These are phyloP conservation scores for Barnettozyma vustinii DNA, from an alignment of 805 yeast genomes.

Conservation along the genomic window DNA sequence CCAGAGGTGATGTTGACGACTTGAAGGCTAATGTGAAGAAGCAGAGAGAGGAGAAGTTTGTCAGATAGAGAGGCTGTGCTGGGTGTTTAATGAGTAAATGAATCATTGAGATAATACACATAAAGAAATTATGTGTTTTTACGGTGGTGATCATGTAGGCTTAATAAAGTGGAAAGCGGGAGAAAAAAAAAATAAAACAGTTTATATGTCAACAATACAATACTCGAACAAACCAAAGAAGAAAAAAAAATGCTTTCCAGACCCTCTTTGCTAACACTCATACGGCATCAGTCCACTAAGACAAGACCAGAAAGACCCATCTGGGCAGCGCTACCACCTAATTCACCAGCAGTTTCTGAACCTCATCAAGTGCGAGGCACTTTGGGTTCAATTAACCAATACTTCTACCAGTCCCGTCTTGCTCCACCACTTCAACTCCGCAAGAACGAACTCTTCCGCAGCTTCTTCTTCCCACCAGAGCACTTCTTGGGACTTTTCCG, in stretches of 20 bases:
- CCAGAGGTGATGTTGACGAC: slow-evolving; percentile 41
- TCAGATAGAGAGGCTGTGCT: slow-evolving; percentile 1
- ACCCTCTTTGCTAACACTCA: background rate
- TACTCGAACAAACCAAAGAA: background rate
- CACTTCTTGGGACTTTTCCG: slow-evolving; percentile 20
- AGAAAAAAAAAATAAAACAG: background rate
- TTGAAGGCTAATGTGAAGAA: slow-evolving; percentile 44
- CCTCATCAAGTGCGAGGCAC: slow-evolving; percentile 6
- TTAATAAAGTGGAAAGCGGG: no score
- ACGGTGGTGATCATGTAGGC: no score
- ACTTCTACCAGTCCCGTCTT: slow-evolving; percentile 4
- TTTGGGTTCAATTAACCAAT: slow-evolving; percentile 6
- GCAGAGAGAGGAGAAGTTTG: slow-evolving; percentile 38
- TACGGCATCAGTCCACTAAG: background rate
- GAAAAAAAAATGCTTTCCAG: background rate
- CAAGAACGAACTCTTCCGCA: slow-evolving; percentile 10
- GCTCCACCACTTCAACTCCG: background rate
- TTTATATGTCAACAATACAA: no score
- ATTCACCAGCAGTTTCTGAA: background rate
- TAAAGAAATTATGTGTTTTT: background rate
- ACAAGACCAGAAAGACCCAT: background rate
- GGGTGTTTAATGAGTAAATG: background rate
- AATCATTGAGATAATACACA: background rate
- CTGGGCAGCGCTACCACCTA: background rate
- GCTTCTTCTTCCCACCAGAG: slow-evolving; percentile 17